Evolutionary conservation across 192 early-diverging fungal species (phyloP).

Genomic region (Entomortierella beljakovae): DNA sequence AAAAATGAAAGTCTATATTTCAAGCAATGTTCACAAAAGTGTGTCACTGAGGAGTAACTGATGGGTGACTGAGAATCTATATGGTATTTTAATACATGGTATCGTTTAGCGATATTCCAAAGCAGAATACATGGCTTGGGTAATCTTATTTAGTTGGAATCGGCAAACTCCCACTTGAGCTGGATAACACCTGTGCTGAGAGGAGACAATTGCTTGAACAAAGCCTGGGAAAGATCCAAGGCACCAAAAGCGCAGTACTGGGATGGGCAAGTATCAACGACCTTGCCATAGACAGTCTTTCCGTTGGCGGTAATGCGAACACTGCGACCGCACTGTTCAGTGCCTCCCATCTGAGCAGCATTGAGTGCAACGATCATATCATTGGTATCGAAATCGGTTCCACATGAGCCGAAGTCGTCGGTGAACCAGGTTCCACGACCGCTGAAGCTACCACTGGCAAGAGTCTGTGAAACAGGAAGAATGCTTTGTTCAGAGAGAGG

Average conservation of each 20-base stretch:
- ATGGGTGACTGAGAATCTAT: too few relatives aligned
- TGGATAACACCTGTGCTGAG: constrained; percentile 43
- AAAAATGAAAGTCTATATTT: too few relatives aligned
- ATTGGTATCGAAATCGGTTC: constrained; percentile 45
- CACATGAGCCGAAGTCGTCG: constrained; percentile 52
- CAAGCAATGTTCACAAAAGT: too few relatives aligned
- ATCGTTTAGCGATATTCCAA: not conserved
- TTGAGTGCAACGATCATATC: constrained; percentile 61
- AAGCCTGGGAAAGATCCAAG: constrained; percentile 52
- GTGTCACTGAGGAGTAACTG: too few relatives aligned
- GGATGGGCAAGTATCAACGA: constrained; percentile 61
- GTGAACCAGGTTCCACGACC: constrained; percentile 60
- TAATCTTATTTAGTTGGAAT: not conserved
- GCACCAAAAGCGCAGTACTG: constrained; percentile 39
- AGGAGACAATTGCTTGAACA: constrained; percentile 50
- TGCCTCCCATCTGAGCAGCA: constrained; percentile 47
- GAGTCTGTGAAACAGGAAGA: not conserved
- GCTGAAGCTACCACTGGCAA: constrained; percentile 1
- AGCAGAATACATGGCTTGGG: not conserved
- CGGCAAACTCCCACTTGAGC: constrained; percentile 50
- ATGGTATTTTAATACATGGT: not conserved
- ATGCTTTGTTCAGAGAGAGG: not conserved
- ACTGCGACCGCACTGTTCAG: constrained; percentile 49
- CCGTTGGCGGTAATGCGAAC: constrained; percentile 42
- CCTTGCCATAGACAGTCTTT: constrained; percentile 36